Base-by-base conservation (phyloP, 2,329 filamentous ascomycete genomes). In the Hyphodiscus sp. region DNA sequence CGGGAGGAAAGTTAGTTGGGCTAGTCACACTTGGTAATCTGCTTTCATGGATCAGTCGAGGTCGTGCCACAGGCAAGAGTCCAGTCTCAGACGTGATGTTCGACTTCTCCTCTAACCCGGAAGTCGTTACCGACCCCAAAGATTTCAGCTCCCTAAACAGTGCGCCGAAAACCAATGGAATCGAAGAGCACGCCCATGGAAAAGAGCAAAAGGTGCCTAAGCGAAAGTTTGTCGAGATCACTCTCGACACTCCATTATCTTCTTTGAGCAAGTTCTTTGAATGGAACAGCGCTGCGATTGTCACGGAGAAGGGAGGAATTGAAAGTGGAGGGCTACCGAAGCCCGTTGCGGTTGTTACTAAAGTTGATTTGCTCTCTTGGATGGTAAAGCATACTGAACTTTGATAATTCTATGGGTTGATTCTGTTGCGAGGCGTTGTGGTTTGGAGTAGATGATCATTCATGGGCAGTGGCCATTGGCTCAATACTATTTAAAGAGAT, bases 201-300 rank as follows among this genome's bases (percentile, higher is more conserved):
- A 70, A 71, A 58, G 62, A 65, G 52, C 64, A 70, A 59, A 72
- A 69, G 57, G 73, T 72, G 13, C 67, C 69, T 61, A 80, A 81
- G 70, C 78, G 85, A 54, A 84, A 87, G 67, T 99, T 96, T 72
- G 87, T 97, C 49, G 88, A 97, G 73, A 96, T 99, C 67, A 97
- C 94, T 7, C 76, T 87, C 68, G 89, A 96, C 61, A 99, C 94
- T 1, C 87, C 87, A 2, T 77, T 99, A 41, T 82, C 80, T 46
- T 85, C 87, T 45, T 78, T 99, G 51, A 92, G 90, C 75, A 85
- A 88, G 66, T 99, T 99, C 74, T 90, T 97, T 61, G 91, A 97
- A 74, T 97, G 94, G 91, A 97, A 99, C 73, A 94, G 88, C 62
- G 92, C 94, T 0, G 94, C 94, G 0, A 84, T 99, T 47, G 90